Evolutionary conservation across 139 green algal species (phyloP).

Genomic region (Marvania coccoides): DNA sequence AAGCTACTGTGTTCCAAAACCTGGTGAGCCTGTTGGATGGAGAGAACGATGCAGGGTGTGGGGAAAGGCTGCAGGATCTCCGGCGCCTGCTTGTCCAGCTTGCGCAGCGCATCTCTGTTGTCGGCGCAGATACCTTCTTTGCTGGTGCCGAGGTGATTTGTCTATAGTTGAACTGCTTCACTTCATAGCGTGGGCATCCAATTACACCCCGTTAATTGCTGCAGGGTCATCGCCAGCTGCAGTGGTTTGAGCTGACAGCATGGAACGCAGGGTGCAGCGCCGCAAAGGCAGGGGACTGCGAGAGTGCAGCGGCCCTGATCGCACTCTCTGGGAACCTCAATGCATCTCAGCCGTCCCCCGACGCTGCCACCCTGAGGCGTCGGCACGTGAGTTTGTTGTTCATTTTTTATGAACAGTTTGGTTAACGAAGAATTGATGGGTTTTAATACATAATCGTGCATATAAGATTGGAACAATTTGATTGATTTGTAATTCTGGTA

Average conservation of each 20-base stretch:
- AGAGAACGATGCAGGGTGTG: too few species aligned
- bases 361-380: neutral
- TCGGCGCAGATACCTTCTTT: conserved; percentile 3
- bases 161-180: too few species aligned
- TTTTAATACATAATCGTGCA: too few species aligned
- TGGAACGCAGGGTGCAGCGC: conserved; percentile 11
- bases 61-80: too few species aligned
- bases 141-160: too few species aligned
- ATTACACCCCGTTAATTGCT: too few species aligned
- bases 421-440: too few species aligned
- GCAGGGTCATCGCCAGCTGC: neutral
- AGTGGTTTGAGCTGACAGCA: conserved; percentile 1
- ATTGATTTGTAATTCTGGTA: too few species aligned
- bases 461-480: too few species aligned
- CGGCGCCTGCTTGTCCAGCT: conserved; percentile 2
- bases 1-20: conserved; percentile 20
- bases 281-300: neutral
- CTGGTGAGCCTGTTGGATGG: conserved; percentile 19
- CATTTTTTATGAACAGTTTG: too few species aligned
- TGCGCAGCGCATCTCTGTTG: conserved; percentile 1
- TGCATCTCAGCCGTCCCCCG: neutral
- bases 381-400: too few species aligned
- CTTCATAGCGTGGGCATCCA: too few species aligned
- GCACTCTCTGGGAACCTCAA: conserved; percentile 3
- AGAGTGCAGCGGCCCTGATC: conserved; percentile 9